A percentile compares a stretch with the other conserved stretches of the same genome.
Conservation (phyloP, 345 rosid genomes). For the Eucalyptus pauciflora region DNA sequence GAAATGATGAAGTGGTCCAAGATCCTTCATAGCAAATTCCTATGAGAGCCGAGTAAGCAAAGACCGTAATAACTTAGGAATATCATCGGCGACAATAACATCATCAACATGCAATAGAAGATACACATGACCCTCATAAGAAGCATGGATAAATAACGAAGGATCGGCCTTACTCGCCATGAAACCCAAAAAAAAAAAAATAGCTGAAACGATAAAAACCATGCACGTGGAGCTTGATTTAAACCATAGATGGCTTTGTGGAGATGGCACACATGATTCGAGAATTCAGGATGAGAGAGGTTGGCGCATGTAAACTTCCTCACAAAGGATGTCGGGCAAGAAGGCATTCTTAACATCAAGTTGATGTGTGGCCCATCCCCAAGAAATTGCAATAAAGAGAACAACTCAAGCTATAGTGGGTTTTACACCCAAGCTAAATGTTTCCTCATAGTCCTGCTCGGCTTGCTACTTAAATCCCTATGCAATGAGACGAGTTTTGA, state of each 20-base stretch:
- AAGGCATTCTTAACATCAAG: neutral
- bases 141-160: neutral
- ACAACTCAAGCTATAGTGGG: neutral
- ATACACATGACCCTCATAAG: neutral
- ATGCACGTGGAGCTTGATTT: neutral
- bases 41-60: neutral
- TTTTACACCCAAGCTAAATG: neutral
- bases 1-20: neutral
- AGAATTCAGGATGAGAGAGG: neutral
- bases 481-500: neutral
- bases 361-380: neutral
- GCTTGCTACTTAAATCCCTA: neutral
- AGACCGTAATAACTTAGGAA: neutral
- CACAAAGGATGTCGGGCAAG: neutral
- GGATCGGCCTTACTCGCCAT: no score
- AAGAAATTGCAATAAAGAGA: neutral
- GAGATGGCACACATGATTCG: neutral
- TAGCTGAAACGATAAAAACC: neutral
- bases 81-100: neutral
- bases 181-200: neutral
- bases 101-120: neutral
- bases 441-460: neutral
- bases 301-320: neutral
- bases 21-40: neutral
- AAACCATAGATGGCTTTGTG: neutral